A percentile compares a stretch with the other conserved stretches of the same genome.
Evolutionary conservation across 2,329 filamentous ascomycete genomes (phyloP).

Genomic region (Cladosporium velox): DNA sequence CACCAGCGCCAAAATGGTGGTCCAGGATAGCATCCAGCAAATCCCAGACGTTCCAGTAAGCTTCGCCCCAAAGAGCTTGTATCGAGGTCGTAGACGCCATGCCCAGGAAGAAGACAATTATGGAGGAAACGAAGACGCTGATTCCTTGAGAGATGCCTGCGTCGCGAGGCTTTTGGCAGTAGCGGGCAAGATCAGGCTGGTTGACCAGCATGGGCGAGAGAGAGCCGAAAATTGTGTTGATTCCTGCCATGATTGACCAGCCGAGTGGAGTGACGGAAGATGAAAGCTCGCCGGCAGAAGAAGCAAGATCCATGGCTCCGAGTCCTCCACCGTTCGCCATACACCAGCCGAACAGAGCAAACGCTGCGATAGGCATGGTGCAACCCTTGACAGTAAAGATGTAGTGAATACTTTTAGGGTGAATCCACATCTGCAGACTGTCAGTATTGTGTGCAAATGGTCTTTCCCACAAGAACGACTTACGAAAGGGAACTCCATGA

Average conservation of each 20-base stretch:
- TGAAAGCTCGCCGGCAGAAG: slow-evolving; percentile 20
- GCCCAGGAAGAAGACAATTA: slow-evolving; percentile 48
- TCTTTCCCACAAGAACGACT: not conserved
- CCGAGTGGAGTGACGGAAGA: slow-evolving; percentile 31
- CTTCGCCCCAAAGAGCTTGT: slow-evolving; percentile 45
- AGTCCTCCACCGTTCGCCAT: slow-evolving; percentile 39
- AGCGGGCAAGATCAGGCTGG: slow-evolving; percentile 49
- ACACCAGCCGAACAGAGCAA: slow-evolving; percentile 41
- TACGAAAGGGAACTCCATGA: slow-evolving; percentile 38
- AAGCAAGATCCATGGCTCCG: slow-evolving; percentile 53
- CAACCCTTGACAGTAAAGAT: slow-evolving; percentile 48
- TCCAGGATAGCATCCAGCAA: slow-evolving; percentile 39
- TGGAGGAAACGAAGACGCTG: slow-evolving; percentile 42
- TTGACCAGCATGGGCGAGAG: slow-evolving; percentile 51
- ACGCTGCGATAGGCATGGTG: slow-evolving; percentile 40
- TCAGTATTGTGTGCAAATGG: not conserved
- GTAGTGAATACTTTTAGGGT: slow-evolving; percentile 42
- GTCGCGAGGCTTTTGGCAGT: slow-evolving; percentile 41
- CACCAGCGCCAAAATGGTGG: slow-evolving; percentile 42
- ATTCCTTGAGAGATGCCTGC: slow-evolving; percentile 45
- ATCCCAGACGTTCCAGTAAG: slow-evolving; percentile 40
- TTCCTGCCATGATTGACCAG: slow-evolving; percentile 45
- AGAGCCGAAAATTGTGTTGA: slow-evolving; percentile 47
- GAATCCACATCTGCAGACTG: slow-evolving; percentile 47
- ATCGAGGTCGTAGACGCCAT: slow-evolving; percentile 49